A percentile compares a stretch with the other conserved stretches of the same genome.
Evolutionary conservation across 805 yeast species (phyloP).

Genomic region (Candida germanica): DNA sequence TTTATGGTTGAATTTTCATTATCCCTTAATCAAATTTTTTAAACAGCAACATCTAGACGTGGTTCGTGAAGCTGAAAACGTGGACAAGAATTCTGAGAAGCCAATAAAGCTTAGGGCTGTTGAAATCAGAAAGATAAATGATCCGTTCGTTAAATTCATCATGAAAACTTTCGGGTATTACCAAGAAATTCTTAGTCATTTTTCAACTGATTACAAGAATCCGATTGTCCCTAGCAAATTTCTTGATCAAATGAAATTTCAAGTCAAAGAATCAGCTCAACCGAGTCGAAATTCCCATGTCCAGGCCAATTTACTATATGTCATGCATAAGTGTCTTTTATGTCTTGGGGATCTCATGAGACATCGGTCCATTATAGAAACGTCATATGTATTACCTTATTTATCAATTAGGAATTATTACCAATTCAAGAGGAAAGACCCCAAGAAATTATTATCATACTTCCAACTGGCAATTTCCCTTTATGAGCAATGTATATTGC

Average conservation of each 20-base stretch:
- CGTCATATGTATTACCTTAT: conserved; percentile 39
- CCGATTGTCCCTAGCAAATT: conserved; percentile 32
- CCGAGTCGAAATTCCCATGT: not conserved
- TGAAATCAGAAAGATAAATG: conserved; percentile 56
- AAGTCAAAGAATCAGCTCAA: conserved; percentile 6
- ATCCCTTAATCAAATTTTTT: conserved; percentile 60
- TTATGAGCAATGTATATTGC: conserved; percentile 51
- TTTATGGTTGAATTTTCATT: conserved; percentile 61
- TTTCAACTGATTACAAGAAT: conserved; percentile 35
- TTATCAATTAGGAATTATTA: conserved; percentile 25
- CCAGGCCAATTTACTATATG: conserved; percentile 35
- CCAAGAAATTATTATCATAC: conserved; percentile 30
- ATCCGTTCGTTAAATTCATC: conserved; percentile 47
- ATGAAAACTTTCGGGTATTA: conserved; percentile 50
- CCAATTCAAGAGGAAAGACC: conserved; percentile 23
- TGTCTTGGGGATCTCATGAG: conserved; percentile 59
- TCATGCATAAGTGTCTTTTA: conserved; percentile 48
- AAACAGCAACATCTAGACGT: conserved; percentile 34
- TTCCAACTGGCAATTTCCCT: conserved; percentile 26
- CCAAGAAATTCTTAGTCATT: conserved; percentile 35
- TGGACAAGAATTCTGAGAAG: conserved; percentile 5
- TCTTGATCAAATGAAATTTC: conserved; percentile 25
- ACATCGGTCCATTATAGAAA: conserved; percentile 50
- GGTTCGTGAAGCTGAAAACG: not conserved
- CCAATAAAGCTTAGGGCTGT: conserved; percentile 40